These are phyloP conservation scores for Calonectria pauciramosa DNA, from an alignment of 2,329 filamentous ascomycete genomes.

Conservation along the genomic window DNA sequence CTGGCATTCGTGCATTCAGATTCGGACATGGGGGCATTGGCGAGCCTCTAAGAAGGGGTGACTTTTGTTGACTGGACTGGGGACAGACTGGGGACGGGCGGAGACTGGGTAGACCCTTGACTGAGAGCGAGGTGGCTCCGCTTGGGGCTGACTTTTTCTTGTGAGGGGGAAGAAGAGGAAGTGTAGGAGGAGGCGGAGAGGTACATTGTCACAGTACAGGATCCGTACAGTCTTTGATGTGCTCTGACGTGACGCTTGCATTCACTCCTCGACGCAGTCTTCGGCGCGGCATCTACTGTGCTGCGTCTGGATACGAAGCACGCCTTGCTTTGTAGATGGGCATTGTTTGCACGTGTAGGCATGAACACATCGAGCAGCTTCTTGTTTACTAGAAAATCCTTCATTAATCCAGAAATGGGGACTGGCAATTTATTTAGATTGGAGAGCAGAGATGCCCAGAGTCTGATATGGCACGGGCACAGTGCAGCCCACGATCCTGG, in stretches of 20 bases:
- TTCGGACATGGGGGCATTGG: conserved; percentile 12
- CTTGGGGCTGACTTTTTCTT: conserved; percentile 19
- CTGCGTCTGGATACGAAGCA: not conserved
- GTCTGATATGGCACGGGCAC: conserved; percentile 10
- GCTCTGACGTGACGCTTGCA: conserved; percentile 27
- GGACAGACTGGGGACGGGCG: conserved; percentile 15
- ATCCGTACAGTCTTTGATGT: not conserved
- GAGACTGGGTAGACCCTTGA: conserved; percentile 21
- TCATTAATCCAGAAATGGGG: not conserved
- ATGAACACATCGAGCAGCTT: not conserved
- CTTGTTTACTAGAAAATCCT: conserved; percentile 5
- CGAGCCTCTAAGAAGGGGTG: conserved; percentile 1
- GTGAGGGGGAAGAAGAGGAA: conserved; percentile 25
- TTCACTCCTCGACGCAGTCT: not conserved
- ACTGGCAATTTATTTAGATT: conserved; percentile 8
- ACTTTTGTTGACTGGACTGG: conserved; percentile 26
- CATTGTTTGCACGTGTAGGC: not conserved
- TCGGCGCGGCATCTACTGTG: not conserved
- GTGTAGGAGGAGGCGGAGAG: conserved; percentile 2
- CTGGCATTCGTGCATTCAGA: conserved; percentile 6
- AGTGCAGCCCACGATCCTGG: conserved; percentile 18
- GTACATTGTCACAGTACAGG: conserved; percentile 2
- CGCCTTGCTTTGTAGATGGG: not conserved
- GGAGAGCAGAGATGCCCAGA: not conserved
- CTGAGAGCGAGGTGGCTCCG: conserved; percentile 19